Evolutionary conservation across 176 grass and related monocot genomes (phyloP).

Genomic region (Bolboschoenus planiculmis): DNA sequence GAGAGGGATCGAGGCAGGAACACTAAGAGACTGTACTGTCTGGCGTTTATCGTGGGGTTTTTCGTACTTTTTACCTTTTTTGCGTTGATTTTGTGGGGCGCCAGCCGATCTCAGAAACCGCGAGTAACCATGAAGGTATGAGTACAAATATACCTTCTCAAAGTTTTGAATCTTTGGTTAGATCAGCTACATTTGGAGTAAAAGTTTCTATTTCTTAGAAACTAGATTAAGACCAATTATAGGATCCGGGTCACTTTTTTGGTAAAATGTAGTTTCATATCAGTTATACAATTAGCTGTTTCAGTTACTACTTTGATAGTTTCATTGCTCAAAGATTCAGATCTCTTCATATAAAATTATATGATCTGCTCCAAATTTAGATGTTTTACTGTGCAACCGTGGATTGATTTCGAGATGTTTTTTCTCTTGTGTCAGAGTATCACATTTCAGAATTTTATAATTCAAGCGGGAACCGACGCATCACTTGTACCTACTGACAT

Average conservation of each 20-base stretch:
- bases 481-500: conserved; percentile 97
- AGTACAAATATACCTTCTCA: no score
- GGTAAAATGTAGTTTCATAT: no score
- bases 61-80: conserved; percentile 84
- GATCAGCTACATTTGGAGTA: background rate
- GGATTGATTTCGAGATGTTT: background rate
- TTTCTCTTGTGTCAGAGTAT: conserved; percentile 48
- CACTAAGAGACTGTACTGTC: conserved; percentile 49
- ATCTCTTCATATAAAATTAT: background rate
- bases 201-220: background rate
- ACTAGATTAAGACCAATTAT: background rate
- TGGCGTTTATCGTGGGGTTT: conserved; percentile 53
- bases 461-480: conserved; percentile 93
- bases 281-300: background rate
- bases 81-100: conserved; percentile 88
- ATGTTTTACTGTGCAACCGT: background rate
- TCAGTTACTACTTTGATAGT: background rate
- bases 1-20: conserved; percentile 34
- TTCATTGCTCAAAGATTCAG: background rate
- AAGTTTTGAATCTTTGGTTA: background rate
- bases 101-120: conserved; percentile 79
- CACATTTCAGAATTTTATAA: conserved; percentile 72
- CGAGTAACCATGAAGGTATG: conserved; percentile 53
- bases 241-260: background rate
- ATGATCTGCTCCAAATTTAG: background rate